Percentiles rank a stretch among this genome's conserved stretches.
Conservation (phyloP, 371 early-diverging fungal genomes). For the Mortierella sp. region DNA sequence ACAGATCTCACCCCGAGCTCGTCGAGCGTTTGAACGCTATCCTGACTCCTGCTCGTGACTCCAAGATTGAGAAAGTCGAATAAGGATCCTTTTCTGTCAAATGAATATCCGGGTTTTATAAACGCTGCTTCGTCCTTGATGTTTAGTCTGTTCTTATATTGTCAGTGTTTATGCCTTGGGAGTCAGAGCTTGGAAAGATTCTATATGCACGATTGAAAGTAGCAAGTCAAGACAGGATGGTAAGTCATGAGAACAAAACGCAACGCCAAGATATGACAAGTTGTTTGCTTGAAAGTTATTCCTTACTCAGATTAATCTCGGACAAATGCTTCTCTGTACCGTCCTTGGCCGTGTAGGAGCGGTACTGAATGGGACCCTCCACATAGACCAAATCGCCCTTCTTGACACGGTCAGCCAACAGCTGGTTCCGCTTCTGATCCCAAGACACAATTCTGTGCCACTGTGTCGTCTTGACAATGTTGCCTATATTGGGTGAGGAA, state of each 20-base stretch:
- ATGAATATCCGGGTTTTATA: not conserved
- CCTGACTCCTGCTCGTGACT: constrained; percentile 24
- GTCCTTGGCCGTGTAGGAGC: constrained; percentile 73
- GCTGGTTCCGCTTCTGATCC: constrained; percentile 60
- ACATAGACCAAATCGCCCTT: constrained; percentile 77
- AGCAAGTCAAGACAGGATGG: not conserved
- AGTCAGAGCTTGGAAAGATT: constrained; percentile 33
- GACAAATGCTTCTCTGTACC: constrained; percentile 69
- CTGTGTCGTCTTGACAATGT: constrained; percentile 69
- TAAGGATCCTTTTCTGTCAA: constrained; percentile 11
- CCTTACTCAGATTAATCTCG: constrained; percentile 62
- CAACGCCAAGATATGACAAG: not conserved
- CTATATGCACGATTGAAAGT: constrained; percentile 16
- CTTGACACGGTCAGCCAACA: constrained; percentile 65
- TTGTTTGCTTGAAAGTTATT: too few relatives aligned
- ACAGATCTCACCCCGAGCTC: constrained; percentile 96
- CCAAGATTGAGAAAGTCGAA: constrained; percentile 59
- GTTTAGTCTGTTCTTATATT: not conserved
- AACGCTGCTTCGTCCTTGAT: not conserved
- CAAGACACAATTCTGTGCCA: constrained; percentile 73
- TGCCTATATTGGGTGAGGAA: constrained; percentile 51
- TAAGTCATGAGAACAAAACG: not conserved
- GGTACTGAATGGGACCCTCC: constrained; percentile 74
- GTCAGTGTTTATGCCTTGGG: constrained; percentile 19
- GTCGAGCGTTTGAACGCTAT: constrained; percentile 91